These are phyloP conservation scores for Saccharum hybrid DNA, from an alignment of 202 grass and related monocot species.

Conservation along the genomic window DNA sequence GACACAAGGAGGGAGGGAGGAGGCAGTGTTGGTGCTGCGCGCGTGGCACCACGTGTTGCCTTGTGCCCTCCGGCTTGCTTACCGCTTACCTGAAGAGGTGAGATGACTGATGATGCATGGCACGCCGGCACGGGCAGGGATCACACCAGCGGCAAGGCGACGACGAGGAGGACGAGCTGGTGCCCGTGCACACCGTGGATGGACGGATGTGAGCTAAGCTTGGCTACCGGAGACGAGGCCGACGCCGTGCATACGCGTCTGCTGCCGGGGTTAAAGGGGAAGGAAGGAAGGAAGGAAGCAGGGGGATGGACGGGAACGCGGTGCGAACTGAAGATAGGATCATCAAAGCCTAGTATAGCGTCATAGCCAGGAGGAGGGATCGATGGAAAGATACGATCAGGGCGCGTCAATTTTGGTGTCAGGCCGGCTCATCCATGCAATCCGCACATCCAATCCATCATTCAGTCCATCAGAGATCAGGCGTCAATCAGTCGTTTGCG, in stretches of 20 bases:
- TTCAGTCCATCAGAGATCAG: conserved; percentile 24
- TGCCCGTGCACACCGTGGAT: background rate
- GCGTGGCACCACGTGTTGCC: conserved; percentile 20
- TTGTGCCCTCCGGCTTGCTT: no score
- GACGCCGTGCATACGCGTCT: background rate
- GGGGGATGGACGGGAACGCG: background rate
- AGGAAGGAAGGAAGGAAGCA: background rate
- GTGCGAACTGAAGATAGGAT: background rate
- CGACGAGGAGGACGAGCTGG: background rate
- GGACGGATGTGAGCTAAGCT: background rate
- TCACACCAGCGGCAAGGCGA: background rate
- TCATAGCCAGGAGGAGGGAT: background rate
- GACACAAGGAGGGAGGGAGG: background rate
- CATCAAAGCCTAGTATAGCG: background rate
- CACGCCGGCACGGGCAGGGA: no score
- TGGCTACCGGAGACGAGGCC: background rate
- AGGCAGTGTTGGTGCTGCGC: background rate
- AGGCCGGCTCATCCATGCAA: conserved; percentile 38
- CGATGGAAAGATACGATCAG: conserved; percentile 10
- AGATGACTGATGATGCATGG: conserved; percentile 52
- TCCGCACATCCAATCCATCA: conserved; percentile 36
- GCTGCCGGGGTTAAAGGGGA: conserved; percentile 31
- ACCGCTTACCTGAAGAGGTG: conserved; percentile 60
- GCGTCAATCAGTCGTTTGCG: conserved; percentile 39
- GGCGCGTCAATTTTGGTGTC: conserved; percentile 27